Conservation (phyloP, 2,329 filamentous ascomycete species). For the Polychaeton citri region DNA sequence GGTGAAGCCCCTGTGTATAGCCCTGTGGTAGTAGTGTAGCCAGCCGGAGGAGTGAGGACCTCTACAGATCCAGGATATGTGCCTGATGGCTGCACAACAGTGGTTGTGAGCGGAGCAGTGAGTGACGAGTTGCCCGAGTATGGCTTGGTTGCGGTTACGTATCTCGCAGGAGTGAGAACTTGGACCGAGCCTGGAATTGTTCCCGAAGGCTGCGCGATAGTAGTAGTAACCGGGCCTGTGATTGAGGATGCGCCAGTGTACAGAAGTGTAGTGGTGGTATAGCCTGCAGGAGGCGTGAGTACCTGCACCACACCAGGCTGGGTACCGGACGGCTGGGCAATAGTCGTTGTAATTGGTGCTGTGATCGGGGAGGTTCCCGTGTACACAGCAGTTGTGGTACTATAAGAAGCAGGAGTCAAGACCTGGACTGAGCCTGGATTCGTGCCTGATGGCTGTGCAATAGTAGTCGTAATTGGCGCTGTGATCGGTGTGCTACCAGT, state of each 20-base stretch:
- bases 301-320: background rate
- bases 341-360: background rate
- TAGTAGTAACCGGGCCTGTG: background rate
- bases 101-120: slow-evolving; percentile 1
- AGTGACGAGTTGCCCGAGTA: slow-evolving; percentile 1
- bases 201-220: background rate
- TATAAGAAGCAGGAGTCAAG: background rate
- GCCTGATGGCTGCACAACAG: slow-evolving; percentile 4
- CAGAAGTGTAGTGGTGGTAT: background rate
- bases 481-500: background rate
- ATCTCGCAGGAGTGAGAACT: background rate
- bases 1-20: background rate
- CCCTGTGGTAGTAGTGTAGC: background rate
- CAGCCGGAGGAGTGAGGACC: slow-evolving; percentile 2
- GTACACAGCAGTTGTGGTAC: background rate
- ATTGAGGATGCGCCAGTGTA: slow-evolving; percentile 4
- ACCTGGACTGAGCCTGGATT: background rate
- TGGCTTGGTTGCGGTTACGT: slow-evolving; percentile 5
- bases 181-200: background rate
- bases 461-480: background rate
- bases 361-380: background rate
- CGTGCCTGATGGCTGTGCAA: background rate
- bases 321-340: background rate
- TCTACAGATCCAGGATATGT: slow-evolving; percentile 5
- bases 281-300: background rate